phyloP scores from a whole-genome alignment of 73 alveolate species.

The Symbiodinium natans region DNA sequence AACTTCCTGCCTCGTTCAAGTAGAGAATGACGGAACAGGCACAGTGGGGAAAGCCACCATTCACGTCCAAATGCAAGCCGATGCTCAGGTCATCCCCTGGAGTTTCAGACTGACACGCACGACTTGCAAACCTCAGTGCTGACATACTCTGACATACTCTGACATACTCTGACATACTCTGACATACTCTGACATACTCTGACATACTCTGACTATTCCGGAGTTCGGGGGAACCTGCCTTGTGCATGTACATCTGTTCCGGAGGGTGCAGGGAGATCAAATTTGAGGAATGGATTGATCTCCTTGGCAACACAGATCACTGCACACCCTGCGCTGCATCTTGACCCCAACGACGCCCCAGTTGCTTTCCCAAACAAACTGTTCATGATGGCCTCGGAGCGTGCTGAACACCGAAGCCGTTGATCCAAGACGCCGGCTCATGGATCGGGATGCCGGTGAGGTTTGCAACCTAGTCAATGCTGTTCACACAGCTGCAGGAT shows the following conservation, averaged over 20 bases:
- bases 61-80: slow-evolving; percentile 71
- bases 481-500: not conserved
- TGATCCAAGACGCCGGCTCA: not conserved
- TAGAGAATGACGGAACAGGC: slow-evolving; percentile 57
- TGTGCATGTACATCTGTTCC: not conserved
- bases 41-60: slow-evolving; percentile 64
- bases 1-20: slow-evolving; percentile 59
- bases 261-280: slow-evolving; percentile 47
- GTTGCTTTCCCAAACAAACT: not conserved
- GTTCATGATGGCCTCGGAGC: not conserved
- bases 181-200: too few species aligned
- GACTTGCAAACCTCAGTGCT: not conserved
- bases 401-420: too few species aligned
- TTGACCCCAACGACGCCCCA: too few species aligned
- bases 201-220: not conserved
- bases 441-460: slow-evolving; percentile 55
- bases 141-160: too few species aligned
- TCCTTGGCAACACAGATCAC: not conserved
- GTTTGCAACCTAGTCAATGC: not conserved
- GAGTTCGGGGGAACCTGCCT: not conserved
- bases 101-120: not conserved
- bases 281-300: slow-evolving; percentile 60
- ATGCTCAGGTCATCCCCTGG: slow-evolving; percentile 71
- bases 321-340: too few species aligned
- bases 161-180: too few species aligned